Base-by-base conservation (phyloP, 441 rosid species). In the Geranium incanum region DNA sequence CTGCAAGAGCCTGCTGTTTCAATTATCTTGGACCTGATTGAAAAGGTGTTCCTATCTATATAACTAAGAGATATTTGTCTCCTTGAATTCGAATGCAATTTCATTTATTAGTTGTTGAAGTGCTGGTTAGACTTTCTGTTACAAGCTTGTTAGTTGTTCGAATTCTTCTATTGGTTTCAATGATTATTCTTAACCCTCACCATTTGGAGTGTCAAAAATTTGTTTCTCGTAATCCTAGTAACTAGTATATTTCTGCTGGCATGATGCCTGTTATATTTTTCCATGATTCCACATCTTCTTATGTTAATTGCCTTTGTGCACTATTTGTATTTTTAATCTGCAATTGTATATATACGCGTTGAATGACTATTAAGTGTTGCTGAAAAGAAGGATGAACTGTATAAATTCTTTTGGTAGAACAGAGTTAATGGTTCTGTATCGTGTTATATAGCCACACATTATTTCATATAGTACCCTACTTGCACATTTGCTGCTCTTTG, bases 1-100 rank as follows among this genome's bases (percentile, higher is more conserved):
- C 81, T 95, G 87, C 97, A 87, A 76, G 98, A 95, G 84, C 92
- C 99, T 75, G 88, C 89, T 70, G 91, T 88, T 73, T 81, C 81
- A 39, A 43, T 89, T 84, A 82, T 90, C 80, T 75, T 95, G 70
- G 87, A 89, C 57, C 72, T 90, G 82, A 82, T 87, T 36, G 95
- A 87, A 68, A 87, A 88, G 93, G 99, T 95, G 84, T 37, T 69
- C n/a, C 36, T 57, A 57, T 57, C 63, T 9, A 16, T 57, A 57
- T 18, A 18, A 18, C 63, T 57, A 57, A 52, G 18, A 57, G 6
- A 6, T 57, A 57, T 5, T 16, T 5, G 21, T 57, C 18, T 57
- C 63, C 18, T 50, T 23, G 18, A 57, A 18, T 57, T n/a, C 18
- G 6, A 21, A 16, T 57, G 21, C 5, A 2, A 52, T 52, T 57